phyloP scores from a whole-genome alignment of 768 basidiomycete genomes.

The Leucosporidium yakuticum region DNA sequence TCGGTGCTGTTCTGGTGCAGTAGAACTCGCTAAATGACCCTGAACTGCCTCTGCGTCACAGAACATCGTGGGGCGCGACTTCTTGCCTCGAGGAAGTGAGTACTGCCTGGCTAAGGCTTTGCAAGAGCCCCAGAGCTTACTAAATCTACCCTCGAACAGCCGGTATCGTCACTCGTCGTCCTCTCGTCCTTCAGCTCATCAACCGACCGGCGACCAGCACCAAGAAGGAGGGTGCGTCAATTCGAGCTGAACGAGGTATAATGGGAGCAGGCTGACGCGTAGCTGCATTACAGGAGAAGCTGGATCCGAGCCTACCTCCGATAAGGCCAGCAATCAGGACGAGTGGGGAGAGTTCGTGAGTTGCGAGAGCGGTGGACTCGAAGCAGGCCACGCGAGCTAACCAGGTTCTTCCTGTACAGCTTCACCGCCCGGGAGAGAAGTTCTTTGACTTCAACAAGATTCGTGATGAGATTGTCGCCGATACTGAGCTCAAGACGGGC shows the following conservation, averaged over 20 bases:
- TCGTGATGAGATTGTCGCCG: slow-evolving; percentile 87
- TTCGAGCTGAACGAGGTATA: no score
- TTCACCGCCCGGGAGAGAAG: slow-evolving; percentile 83
- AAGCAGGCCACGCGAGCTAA: background rate
- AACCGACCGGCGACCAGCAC: slow-evolving; percentile 58
- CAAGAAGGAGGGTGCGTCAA: slow-evolving; percentile 11
- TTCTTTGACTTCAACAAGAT: slow-evolving; percentile 98
- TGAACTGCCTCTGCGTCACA: slow-evolving; percentile 39
- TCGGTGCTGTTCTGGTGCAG: no score
- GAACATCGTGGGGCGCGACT: slow-evolving; percentile 98
- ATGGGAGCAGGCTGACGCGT: no score
- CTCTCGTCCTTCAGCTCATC: slow-evolving; percentile 92
- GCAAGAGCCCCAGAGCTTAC: no score
- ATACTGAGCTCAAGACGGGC: slow-evolving; percentile 97
- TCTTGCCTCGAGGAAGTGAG: slow-evolving; percentile 82
- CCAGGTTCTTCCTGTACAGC: background rate
- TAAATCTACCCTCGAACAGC: slow-evolving; percentile 40
- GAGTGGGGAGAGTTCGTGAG: slow-evolving; percentile 99
- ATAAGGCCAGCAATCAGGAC: slow-evolving; percentile 76
- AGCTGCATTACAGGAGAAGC: background rate
- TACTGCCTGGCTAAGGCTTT: background rate
- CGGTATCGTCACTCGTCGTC: slow-evolving; percentile 95
- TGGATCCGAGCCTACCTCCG: slow-evolving; percentile 41
- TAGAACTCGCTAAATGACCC: background rate
- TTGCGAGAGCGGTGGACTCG: background rate